These are phyloP conservation scores for Nicotiana obtusifolia DNA, from an alignment of 257 asterid genomes.

Conservation along the genomic window DNA sequence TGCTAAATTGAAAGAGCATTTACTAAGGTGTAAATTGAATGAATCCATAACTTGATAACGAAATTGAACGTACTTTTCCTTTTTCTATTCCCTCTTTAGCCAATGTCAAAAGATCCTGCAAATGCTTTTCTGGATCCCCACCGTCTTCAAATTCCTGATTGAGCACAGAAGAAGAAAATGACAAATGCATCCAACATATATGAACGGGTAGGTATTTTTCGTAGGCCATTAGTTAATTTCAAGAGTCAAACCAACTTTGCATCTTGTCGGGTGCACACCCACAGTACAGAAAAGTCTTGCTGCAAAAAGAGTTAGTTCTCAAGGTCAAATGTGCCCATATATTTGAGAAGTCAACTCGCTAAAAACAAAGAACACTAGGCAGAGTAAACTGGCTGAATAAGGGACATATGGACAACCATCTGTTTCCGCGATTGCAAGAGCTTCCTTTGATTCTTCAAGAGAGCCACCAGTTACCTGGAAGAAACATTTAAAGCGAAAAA, in stretches of 20 bases:
- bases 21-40: background rate
- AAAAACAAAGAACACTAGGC: constrained; percentile 2
- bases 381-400: background rate
- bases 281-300: constrained; percentile 96
- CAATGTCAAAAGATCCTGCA: constrained; percentile 65
- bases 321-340: constrained; percentile 9
- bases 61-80: constrained; percentile 70
- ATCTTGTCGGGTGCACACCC: constrained; percentile 99
- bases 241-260: constrained; percentile 55
- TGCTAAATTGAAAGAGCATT: background rate
- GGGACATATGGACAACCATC: constrained; percentile 52
- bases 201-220: background rate
- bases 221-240: background rate
- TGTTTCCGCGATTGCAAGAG: constrained; percentile 92
- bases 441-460: constrained; percentile 85
- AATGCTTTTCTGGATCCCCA: constrained; percentile 83
- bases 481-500: no score
- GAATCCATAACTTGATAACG: background rate
- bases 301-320: constrained; percentile 26
- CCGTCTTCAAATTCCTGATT: constrained; percentile 86
- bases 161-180: constrained; percentile 10
- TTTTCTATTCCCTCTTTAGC: constrained; percentile 84
- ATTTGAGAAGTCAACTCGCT: background rate
- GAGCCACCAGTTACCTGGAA: constrained; percentile 94
- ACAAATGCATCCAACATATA: background rate